A percentile compares a stretch with the other conserved stretches of the same genome.
Evolutionary conservation across 2,329 filamentous ascomycete species (phyloP).

Genomic region (Aspergillus tanneri): DNA sequence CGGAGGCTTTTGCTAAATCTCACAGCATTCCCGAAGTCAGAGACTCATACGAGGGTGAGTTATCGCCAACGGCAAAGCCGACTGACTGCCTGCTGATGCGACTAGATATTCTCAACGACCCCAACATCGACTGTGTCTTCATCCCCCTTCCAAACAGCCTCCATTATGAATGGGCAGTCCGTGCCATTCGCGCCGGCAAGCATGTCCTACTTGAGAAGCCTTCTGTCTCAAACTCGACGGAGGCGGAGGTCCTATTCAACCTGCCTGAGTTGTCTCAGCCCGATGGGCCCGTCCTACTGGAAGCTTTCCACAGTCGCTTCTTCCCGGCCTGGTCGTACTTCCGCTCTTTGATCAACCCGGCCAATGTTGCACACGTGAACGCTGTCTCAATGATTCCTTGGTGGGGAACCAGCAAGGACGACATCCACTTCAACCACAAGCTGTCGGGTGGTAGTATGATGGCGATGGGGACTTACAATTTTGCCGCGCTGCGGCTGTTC

Average conservation of each 20-base stretch:
- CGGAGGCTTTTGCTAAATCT: constrained; percentile 51
- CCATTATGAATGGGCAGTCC: constrained; percentile 49
- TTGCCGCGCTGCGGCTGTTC: constrained; percentile 39
- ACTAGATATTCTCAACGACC: constrained; percentile 30
- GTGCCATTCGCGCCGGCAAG: constrained; percentile 50
- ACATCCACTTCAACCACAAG: constrained; percentile 48
- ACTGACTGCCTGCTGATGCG: neutral
- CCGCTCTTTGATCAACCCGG: constrained; percentile 39
- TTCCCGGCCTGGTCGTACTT: constrained; percentile 48
- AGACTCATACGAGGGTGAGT: constrained; percentile 51
- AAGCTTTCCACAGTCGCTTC: constrained; percentile 54
- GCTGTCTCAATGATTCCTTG: constrained; percentile 32
- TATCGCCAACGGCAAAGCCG: too few relatives aligned
- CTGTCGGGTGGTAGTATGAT: constrained; percentile 42
- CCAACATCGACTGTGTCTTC: constrained; percentile 46
- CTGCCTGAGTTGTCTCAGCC: constrained; percentile 26
- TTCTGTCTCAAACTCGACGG: constrained; percentile 42
- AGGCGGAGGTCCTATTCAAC: constrained; percentile 48
- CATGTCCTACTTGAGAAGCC: constrained; percentile 58
- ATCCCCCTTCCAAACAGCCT: constrained; percentile 44
- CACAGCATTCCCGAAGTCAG: constrained; percentile 53
- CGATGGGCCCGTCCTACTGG: constrained; percentile 48
- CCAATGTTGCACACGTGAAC: constrained; percentile 28
- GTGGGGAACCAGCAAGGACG: constrained; percentile 32
- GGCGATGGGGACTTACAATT: constrained; percentile 38